These are phyloP conservation scores for Musa beccarii DNA, from an alignment of 176 grass and related monocot species.

Conservation along the genomic window DNA sequence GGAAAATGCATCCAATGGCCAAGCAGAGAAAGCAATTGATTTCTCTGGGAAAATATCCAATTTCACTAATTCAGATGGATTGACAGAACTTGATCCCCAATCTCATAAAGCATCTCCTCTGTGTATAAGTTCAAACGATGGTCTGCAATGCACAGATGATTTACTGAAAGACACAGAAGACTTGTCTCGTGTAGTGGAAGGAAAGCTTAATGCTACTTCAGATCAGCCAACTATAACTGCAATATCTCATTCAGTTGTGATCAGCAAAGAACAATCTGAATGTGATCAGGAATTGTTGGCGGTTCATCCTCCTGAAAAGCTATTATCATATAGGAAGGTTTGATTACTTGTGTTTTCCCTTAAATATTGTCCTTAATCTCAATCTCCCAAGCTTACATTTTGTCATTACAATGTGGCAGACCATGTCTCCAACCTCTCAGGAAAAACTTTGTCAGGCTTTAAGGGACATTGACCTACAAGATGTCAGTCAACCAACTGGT, in stretches of 20 bases:
- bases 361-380: not conserved
- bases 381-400: constrained; percentile 1
- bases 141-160: not conserved
- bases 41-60: not conserved
- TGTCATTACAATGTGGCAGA: constrained; percentile 20
- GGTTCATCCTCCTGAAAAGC: constrained; percentile 25
- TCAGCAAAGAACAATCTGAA: not conserved
- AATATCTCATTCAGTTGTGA: constrained; percentile 6
- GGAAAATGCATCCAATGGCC: not conserved
- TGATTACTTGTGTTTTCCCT: not conserved
- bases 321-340: constrained; percentile 41
- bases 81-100: not conserved
- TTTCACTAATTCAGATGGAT: not conserved
- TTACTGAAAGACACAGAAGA: not conserved
- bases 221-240: constrained; percentile 9
- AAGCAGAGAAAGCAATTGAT: not conserved
- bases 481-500: constrained; percentile 24
- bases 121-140: not conserved
- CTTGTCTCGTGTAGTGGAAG: not conserved
- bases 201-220: not conserved
- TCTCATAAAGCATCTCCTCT: not conserved
- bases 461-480: constrained; percentile 22
- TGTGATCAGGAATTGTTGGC: constrained; percentile 4
- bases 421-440: constrained; percentile 46
- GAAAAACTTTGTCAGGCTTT: constrained; percentile 36